Percentiles rank a stretch among this genome's conserved stretches.
Conservation (phyloP, 1,284 basidiomycete species). For the Trametes pubescens region DNA sequence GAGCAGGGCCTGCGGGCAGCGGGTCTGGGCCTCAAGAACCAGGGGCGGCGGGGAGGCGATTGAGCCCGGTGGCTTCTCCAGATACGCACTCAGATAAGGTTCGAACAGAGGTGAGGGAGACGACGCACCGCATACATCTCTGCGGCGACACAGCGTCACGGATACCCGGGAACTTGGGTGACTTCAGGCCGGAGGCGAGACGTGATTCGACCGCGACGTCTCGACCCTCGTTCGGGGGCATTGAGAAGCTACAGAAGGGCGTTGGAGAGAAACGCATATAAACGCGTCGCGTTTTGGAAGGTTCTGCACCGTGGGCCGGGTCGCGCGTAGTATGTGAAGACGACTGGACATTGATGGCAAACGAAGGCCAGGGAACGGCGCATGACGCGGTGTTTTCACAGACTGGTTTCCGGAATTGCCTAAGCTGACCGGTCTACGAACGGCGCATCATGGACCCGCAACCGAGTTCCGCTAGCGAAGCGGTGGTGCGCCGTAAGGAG, state of each 20-base stretch:
- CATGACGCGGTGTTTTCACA: slow-evolving; percentile 15
- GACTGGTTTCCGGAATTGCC: slow-evolving; percentile 14
- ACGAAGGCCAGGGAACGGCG: slow-evolving; percentile 9
- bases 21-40: slow-evolving; percentile 16
- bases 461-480: slow-evolving; percentile 1
- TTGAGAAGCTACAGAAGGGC: slow-evolving; percentile 24
- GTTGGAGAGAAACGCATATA: slow-evolving; percentile 14
- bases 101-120: slow-evolving; percentile 22
- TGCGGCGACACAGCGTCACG: slow-evolving; percentile 6
- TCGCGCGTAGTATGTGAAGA: slow-evolving; percentile 22
- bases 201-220: slow-evolving; percentile 21
- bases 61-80: slow-evolving; percentile 22
- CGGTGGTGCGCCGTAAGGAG: not conserved
- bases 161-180: slow-evolving; percentile 12
- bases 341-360: slow-evolving; percentile 17
- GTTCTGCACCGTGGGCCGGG: slow-evolving; percentile 13
- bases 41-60: slow-evolving; percentile 11
- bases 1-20: slow-evolving; percentile 3
- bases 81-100: slow-evolving; percentile 35
- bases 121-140: slow-evolving; percentile 8
- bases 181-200: slow-evolving; percentile 13
- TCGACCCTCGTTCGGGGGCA: slow-evolving; percentile 31
- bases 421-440: not conserved
- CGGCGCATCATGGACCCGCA: slow-evolving; percentile 18
- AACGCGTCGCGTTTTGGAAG: slow-evolving; percentile 18